Percentiles rank a stretch among this genome's conserved stretches.
phyloP scores from a whole-genome alignment of 257 asterid species.

The Petunia secreta region DNA sequence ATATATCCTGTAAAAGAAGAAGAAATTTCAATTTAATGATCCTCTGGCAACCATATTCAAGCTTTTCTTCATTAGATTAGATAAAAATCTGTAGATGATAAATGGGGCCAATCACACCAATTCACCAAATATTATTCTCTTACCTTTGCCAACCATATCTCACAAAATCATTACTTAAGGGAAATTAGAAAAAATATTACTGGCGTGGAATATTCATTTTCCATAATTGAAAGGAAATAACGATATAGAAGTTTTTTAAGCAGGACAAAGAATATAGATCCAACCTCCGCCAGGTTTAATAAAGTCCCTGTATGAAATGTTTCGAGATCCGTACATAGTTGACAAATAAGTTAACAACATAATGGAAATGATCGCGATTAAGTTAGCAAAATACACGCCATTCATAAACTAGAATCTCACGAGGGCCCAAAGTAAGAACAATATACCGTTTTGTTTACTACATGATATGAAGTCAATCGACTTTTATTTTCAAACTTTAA shows the following conservation, averaged over 20 bases:
- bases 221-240: background rate
- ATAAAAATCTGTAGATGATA: background rate
- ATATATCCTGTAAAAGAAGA: background rate
- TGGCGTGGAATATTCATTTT: background rate
- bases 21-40: background rate
- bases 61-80: background rate
- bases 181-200: background rate
- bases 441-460: background rate
- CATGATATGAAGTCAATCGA: background rate
- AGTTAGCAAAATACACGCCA: background rate
- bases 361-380: background rate
- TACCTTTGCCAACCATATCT: background rate
- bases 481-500: too few species aligned
- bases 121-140: background rate
- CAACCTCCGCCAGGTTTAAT: background rate
- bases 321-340: background rate
- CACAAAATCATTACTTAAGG: too few species aligned
- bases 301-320: background rate
- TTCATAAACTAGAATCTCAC: background rate
- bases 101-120: background rate
- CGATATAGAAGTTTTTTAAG: too few species aligned
- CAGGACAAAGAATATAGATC: too few species aligned
- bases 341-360: background rate
- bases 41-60: background rate
- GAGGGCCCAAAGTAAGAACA: background rate